Conservation (phyloP, 768 basidiomycete species). For the Mycena floridula region DNA sequence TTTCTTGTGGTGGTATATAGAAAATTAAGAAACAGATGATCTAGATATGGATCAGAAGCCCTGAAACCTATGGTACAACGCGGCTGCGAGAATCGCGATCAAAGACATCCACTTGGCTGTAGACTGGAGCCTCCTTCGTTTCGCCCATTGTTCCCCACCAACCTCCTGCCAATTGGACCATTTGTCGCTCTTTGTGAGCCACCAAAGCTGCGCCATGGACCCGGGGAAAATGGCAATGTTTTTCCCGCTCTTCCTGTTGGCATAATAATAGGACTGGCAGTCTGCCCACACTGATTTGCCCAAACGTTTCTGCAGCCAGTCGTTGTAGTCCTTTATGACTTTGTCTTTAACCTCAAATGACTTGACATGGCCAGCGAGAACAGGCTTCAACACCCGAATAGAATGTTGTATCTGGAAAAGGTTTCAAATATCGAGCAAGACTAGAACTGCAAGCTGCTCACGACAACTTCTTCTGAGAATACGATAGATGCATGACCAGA, state of each 20-base stretch:
- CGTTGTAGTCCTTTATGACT: slow-evolving; percentile 44
- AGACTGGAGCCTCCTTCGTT: too few relatives aligned
- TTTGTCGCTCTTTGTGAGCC: slow-evolving; percentile 16
- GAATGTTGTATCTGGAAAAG: slow-evolving; percentile 38
- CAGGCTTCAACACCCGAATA: slow-evolving; percentile 44
- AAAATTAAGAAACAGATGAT: too few relatives aligned
- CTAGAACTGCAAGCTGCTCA: slow-evolving; percentile 14
- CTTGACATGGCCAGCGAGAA: slow-evolving; percentile 40
- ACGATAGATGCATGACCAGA: slow-evolving; percentile 55
- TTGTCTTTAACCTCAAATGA: slow-evolving; percentile 44
- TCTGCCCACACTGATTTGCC: slow-evolving; percentile 44
- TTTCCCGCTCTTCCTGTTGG: slow-evolving; percentile 23
- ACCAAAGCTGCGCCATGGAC: slow-evolving; percentile 45
- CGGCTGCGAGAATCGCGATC: too few relatives aligned
- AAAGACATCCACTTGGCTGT: too few relatives aligned
- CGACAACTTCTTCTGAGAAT: slow-evolving; percentile 52
- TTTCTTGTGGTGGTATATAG: too few relatives aligned
- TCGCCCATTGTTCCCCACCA: neutral
- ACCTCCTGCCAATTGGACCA: slow-evolving; percentile 7
- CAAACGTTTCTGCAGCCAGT: slow-evolving; percentile 43
- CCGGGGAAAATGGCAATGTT: slow-evolving; percentile 53
- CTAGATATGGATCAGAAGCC: too few relatives aligned
- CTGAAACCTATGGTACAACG: too few relatives aligned
- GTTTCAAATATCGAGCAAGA: neutral
- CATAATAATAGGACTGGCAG: slow-evolving; percentile 50